A percentile compares a stretch with the other conserved stretches of the same genome.
These are phyloP conservation scores for Rhizopogon vesiculosus DNA, from an alignment of 768 basidiomycete genomes.

Conservation along the genomic window DNA sequence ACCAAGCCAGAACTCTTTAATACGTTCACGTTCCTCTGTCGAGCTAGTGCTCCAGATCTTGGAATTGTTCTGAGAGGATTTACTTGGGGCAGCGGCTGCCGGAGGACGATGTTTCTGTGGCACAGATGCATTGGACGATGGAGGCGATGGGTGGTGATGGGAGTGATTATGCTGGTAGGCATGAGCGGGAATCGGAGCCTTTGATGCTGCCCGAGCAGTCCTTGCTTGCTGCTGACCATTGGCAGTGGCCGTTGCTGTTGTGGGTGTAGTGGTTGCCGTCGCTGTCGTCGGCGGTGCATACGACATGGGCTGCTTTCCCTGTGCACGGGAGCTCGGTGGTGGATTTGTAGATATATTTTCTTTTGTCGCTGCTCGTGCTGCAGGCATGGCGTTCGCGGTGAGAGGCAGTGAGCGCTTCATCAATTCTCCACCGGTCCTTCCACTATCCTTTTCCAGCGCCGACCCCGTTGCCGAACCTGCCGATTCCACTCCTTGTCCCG, in stretches of 20 bases:
- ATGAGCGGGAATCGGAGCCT: constrained; percentile 51
- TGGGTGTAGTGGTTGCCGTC: constrained; percentile 26
- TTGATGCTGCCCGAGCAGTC: constrained; percentile 49
- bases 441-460: constrained; percentile 27
- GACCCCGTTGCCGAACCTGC: constrained; percentile 27
- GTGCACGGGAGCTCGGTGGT: constrained; percentile 75
- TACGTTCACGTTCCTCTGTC: constrained; percentile 91
- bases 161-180: constrained; percentile 44
- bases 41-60: constrained; percentile 96
- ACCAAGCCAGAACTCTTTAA: constrained; percentile 96
- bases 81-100: constrained; percentile 17
- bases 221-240: constrained; percentile 29
- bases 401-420: constrained; percentile 34
- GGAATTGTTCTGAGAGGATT: constrained; percentile 42
- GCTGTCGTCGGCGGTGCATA: constrained; percentile 35
- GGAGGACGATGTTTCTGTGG: constrained; percentile 28
- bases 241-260: constrained; percentile 23
- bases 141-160: constrained; percentile 50
- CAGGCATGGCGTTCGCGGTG: constrained; percentile 38
- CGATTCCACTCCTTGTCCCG: constrained; percentile 12
- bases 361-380: constrained; percentile 35
- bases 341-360: constrained; percentile 32
- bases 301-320: constrained; percentile 91
- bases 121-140: constrained; percentile 29
- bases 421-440: constrained; percentile 27